A percentile compares a stretch with the other conserved stretches of the same genome.
Evolutionary conservation across 331 rosid genomes (phyloP).

Genomic region (Ulmus americana): DNA sequence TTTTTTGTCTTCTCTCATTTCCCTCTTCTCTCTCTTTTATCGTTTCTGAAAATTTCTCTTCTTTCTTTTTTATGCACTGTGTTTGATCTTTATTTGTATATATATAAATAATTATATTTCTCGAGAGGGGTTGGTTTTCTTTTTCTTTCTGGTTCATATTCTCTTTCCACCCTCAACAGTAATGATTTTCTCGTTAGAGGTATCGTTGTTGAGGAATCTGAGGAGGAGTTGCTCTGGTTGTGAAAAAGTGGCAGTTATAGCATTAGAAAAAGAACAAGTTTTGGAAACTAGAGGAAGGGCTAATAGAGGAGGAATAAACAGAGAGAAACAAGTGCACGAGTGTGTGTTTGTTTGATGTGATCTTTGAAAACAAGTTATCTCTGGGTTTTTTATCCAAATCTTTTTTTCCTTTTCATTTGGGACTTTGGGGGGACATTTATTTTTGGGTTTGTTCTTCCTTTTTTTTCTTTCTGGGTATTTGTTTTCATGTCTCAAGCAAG

Average conservation of each 20-base stretch:
- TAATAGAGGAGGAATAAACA: constrained; percentile 8
- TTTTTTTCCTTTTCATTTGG: constrained; percentile 19
- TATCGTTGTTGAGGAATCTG: constrained; percentile 64
- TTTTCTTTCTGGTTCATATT: constrained; percentile 4
- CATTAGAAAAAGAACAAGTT: constrained; percentile 13
- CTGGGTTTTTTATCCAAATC: constrained; percentile 18
- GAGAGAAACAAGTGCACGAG: constrained; percentile 52
- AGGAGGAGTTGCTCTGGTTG: constrained; percentile 43
- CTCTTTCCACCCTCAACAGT: constrained; percentile 33
- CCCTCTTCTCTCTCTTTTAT: constrained; percentile 5
- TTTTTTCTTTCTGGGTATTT: not conserved
- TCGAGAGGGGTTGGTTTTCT: constrained; percentile 15
- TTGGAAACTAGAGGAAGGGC: not conserved
- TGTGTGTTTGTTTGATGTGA: constrained; percentile 49
- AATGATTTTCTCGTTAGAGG: constrained; percentile 62
- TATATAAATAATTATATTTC: constrained; percentile 26
- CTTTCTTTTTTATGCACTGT: not conserved
- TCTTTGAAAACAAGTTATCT: constrained; percentile 23
- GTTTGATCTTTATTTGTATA: constrained; percentile 2
- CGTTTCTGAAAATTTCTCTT: constrained; percentile 9
- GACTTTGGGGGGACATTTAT: constrained; percentile 15
- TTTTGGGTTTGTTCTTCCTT: constrained; percentile 8
- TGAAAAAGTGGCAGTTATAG: constrained; percentile 44
- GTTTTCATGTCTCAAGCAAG: constrained; percentile 66
- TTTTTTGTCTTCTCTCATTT: constrained; percentile 49